A percentile compares a stretch with the other conserved stretches of the same genome.
Conservation (phyloP, 2,329 filamentous ascomycete genomes). For the Aureobasidium sp. region DNA sequence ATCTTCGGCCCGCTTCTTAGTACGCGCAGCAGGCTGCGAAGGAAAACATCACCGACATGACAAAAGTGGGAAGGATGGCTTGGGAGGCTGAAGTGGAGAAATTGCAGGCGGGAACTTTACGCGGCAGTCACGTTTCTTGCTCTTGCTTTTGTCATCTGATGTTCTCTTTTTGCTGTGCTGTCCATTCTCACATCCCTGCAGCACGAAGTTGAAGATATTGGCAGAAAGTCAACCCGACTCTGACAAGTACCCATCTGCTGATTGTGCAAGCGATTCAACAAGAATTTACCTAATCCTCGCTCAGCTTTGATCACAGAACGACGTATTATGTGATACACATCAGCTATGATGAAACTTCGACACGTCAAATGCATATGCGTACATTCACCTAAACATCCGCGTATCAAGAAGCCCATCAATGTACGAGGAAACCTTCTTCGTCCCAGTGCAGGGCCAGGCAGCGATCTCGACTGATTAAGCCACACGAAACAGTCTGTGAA, state of each 20-base stretch:
- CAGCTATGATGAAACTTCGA: constrained; percentile 13
- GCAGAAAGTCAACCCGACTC: not conserved
- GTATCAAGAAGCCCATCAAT: not conserved
- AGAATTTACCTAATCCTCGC: not conserved
- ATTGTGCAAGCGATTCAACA: not conserved
- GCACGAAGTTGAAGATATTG: not conserved
- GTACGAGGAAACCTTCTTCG: not conserved
- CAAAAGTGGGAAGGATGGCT: not conserved
- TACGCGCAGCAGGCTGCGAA: constrained; percentile 4
- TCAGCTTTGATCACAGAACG: not conserved
- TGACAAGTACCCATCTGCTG: not conserved
- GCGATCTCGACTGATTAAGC: not conserved
- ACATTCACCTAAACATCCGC: not conserved
- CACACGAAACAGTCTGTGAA: constrained; percentile 13
- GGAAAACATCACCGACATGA: not conserved
- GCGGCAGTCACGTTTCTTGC: constrained; percentile 14
- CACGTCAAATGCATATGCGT: constrained; percentile 11
- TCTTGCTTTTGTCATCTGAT: constrained; percentile 6
- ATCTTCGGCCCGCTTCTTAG: constrained; percentile 13
- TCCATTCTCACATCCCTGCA: not conserved
- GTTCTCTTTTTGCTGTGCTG: not conserved
- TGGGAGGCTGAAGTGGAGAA: not conserved
- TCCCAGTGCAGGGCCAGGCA: not conserved
- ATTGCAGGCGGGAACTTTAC: not conserved
- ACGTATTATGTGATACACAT: constrained; percentile 8